Evolutionary conservation across 2,329 filamentous ascomycete species (phyloP).

Genomic region (Xylariaceae sp.): DNA sequence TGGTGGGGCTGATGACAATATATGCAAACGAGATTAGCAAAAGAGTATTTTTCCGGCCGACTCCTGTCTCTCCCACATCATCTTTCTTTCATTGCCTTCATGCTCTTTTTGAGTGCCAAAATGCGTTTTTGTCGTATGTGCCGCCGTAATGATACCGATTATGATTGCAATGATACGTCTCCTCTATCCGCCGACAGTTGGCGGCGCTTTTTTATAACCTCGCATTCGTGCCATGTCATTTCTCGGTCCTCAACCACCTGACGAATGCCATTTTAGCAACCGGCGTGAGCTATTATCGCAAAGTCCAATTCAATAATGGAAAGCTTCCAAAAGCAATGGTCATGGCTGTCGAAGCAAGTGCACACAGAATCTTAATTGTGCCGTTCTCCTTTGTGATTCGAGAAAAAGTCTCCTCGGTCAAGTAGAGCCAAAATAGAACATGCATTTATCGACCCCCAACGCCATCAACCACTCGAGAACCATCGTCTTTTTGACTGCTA

Average conservation of each 20-base stretch:
- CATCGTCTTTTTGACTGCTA: slow-evolving; percentile 28
- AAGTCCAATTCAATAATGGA: no score
- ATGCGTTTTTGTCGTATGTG: slow-evolving; percentile 15
- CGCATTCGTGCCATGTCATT: slow-evolving; percentile 14
- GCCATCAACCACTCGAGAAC: slow-evolving; percentile 27
- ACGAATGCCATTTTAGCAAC: slow-evolving; percentile 9
- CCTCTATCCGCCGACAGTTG: neutral
- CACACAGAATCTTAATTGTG: no score
- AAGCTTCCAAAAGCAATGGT: no score
- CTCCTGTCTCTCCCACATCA: slow-evolving; percentile 19
- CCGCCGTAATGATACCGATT: no score
- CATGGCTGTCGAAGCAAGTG: no score
- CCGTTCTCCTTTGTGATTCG: no score
- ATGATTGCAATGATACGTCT: neutral
- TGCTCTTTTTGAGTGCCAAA: slow-evolving; percentile 18
- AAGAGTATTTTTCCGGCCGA: slow-evolving; percentile 20
- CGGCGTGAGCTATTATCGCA: no score
- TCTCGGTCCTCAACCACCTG: slow-evolving; percentile 11
- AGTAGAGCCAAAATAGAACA: no score
- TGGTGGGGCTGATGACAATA: slow-evolving; percentile 16
- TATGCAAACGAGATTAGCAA: slow-evolving; percentile 20
- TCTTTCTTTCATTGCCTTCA: slow-evolving; percentile 12
- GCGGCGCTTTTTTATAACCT: neutral
- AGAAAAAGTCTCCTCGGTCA: no score
- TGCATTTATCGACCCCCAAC: slow-evolving; percentile 28